phyloP scores from a whole-genome alignment of 495 filamentous ascomycete genomes.

The Talaromyces nanjingensis region DNA sequence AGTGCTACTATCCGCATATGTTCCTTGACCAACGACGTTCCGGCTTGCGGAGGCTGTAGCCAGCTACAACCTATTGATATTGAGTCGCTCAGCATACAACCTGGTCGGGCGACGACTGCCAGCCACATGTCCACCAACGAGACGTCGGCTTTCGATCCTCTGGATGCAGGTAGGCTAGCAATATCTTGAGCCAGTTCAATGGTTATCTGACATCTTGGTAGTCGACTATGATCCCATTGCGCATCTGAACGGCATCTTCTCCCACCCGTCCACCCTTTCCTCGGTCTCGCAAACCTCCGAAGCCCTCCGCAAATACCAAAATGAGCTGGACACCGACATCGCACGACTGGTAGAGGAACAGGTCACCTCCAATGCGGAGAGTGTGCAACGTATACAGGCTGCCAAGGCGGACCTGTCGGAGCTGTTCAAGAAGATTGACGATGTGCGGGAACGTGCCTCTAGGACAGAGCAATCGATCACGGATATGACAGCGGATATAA shows the following conservation, averaged over 20 bases:
- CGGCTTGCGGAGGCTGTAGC: constrained; percentile 2
- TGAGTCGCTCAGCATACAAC: not conserved
- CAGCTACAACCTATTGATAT: constrained; percentile 1
- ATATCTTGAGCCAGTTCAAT: not conserved
- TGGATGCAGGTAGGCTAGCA: constrained; percentile 35
- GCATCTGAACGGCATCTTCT: constrained; percentile 91
- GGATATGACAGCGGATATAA: constrained; percentile 99
- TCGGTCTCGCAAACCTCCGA: constrained; percentile 65
- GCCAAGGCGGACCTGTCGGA: constrained; percentile 84
- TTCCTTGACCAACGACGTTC: not conserved
- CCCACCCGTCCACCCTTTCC: constrained; percentile 79
- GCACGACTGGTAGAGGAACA: constrained; percentile 68
- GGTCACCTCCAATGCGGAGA: constrained; percentile 78
- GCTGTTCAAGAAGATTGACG: constrained; percentile 93
- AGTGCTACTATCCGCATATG: not conserved
- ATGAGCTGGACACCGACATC: constrained; percentile 81
- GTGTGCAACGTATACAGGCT: constrained; percentile 79
- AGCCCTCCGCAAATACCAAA: constrained; percentile 66
- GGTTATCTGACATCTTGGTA: constrained; percentile 27
- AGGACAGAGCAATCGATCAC: constrained; percentile 94
- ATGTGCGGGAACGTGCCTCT: constrained; percentile 79
- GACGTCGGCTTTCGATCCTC: constrained; percentile 27
- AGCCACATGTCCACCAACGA: constrained; percentile 36
- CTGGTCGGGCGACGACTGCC: constrained; percentile 14
- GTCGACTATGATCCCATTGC: constrained; percentile 91